phyloP scores from a whole-genome alignment of 73 alveolate genomes.

The Effrenium voratum region DNA sequence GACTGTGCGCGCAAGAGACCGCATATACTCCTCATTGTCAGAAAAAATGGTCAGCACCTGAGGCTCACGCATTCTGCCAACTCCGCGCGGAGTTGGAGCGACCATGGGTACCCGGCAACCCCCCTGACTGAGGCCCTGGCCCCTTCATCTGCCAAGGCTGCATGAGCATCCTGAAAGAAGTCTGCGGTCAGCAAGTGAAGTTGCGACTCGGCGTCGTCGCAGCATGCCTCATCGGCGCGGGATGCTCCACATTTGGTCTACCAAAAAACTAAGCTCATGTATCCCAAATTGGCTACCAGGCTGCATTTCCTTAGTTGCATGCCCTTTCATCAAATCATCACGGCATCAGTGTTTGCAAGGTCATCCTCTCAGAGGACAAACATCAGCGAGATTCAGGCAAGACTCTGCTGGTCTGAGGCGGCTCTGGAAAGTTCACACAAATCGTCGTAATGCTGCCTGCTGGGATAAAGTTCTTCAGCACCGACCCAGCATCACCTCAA shows the following conservation, averaged over 20 bases:
- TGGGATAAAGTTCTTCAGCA: constrained; percentile 20
- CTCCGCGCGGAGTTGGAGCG: not conserved
- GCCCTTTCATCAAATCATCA: not conserved
- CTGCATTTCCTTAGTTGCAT: not conserved
- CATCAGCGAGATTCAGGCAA: not conserved
- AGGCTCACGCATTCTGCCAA: not conserved
- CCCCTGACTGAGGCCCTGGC: not conserved
- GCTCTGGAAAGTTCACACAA: constrained; percentile 81
- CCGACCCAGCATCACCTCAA: constrained; percentile 78
- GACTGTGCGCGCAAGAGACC: constrained; percentile 66
- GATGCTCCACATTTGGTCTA: not conserved
- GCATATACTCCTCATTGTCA: constrained; percentile 90
- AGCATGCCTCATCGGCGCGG: constrained; percentile 11
- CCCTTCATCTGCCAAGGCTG: not conserved
- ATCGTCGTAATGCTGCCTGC: not conserved
- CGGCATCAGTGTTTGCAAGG: not conserved
- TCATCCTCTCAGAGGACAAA: not conserved
- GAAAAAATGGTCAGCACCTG: constrained; percentile 76
- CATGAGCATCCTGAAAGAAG: constrained; percentile 56
- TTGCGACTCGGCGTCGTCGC: constrained; percentile 65
- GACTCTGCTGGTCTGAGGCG: constrained; percentile 70
- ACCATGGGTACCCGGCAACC: not conserved
- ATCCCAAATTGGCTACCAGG: not conserved
- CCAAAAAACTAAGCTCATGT: not conserved
- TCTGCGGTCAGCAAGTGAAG: constrained; percentile 85